Conservation (phyloP, 2,329 filamentous ascomycete genomes). For the Graphiopsis chlorocephala region DNA sequence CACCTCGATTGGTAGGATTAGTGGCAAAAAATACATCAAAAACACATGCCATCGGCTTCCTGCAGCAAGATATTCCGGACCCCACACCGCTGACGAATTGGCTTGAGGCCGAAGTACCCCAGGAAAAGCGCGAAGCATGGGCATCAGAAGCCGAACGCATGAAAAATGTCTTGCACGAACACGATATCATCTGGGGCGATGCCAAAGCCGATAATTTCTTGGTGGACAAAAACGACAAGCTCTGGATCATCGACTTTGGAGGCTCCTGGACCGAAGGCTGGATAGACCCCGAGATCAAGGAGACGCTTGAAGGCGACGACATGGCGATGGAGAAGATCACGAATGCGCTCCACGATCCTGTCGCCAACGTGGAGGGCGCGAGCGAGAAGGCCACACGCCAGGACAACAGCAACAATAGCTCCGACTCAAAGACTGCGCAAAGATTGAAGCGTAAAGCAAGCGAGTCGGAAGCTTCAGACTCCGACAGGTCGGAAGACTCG, state of each 20-base stretch:
- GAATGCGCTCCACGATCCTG: conserved; percentile 31
- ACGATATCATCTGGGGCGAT: conserved; percentile 39
- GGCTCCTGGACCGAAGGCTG: conserved; percentile 39
- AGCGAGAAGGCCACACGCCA: conserved; percentile 18
- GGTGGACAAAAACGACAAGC: conserved; percentile 35
- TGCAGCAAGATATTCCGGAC: conserved; percentile 33
- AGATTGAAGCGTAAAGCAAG: conserved; percentile 18
- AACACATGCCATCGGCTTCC: conserved; percentile 33
- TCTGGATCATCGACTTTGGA: conserved; percentile 42
- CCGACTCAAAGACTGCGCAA: neutral
- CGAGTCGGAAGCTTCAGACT: neutral
- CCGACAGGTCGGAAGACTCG: neutral
- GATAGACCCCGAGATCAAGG: conserved; percentile 36
- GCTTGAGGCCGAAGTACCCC: conserved; percentile 30
- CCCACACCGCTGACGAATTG: conserved; percentile 33
- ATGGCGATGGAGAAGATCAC: conserved; percentile 32
- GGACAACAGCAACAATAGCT: neutral
- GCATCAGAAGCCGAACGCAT: conserved; percentile 30
- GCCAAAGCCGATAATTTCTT: conserved; percentile 43
- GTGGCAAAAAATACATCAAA: conserved; percentile 25
- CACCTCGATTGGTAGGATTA: conserved; percentile 31
- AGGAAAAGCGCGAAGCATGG: conserved; percentile 33
- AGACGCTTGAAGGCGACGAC: conserved; percentile 36
- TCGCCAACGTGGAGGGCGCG: conserved; percentile 24
- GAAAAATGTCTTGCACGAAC: conserved; percentile 32